Evolutionary conservation across 1,284 basidiomycete genomes (phyloP).

Genomic region (Cronartium quercuum): DNA sequence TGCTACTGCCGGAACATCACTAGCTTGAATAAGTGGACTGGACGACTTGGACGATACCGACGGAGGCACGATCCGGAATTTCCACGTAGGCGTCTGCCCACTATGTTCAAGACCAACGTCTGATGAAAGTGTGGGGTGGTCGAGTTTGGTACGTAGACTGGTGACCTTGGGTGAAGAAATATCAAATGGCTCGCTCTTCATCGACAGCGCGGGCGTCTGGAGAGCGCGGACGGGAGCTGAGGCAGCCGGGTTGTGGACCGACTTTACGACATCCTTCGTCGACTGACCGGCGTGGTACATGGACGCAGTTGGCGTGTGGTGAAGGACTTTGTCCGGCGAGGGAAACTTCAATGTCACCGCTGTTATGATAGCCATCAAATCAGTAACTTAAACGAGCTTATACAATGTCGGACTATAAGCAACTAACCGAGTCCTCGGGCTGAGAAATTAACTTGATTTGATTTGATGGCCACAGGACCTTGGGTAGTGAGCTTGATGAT

Average conservation of each 20-base stretch:
- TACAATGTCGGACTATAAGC: too few relatives aligned
- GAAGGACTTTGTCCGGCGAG: neutral
- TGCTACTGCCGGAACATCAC: neutral
- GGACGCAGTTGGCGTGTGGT: neutral
- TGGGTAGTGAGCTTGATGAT: neutral
- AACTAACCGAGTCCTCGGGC: constrained; percentile 28
- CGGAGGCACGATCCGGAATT: neutral
- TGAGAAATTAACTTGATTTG: constrained; percentile 21
- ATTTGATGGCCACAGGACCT: constrained; percentile 10
- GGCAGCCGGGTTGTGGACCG: neutral
- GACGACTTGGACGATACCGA: neutral
- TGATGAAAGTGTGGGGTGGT: neutral
- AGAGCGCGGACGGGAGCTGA: neutral
- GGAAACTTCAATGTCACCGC: neutral
- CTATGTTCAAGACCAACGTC: neutral
- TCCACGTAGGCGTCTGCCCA: neutral
- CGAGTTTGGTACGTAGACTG: neutral
- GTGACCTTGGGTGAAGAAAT: neutral
- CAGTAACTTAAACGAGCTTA: too few relatives aligned
- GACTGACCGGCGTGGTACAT: constrained; percentile 7
- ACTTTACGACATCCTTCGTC: neutral
- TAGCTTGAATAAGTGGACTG: neutral
- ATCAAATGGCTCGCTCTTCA: constrained; percentile 29
- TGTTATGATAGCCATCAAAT: too few relatives aligned
- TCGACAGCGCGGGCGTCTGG: constrained; percentile 12